These are phyloP conservation scores for Pachysandra terminalis DNA, from an alignment of 164 flowering plant genomes.

Conservation along the genomic window DNA sequence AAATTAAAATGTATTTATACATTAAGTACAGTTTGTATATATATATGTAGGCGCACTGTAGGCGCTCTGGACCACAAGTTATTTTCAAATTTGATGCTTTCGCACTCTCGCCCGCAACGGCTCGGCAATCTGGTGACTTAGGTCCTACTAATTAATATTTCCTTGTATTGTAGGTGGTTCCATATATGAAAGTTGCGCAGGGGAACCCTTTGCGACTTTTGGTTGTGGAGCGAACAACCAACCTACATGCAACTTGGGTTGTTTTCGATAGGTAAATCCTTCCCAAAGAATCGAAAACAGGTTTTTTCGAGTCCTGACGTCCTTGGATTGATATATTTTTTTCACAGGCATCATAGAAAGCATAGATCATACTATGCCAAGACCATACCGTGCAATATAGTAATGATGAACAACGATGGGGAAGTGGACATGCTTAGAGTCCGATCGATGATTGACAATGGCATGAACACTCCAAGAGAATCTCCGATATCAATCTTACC, in stretches of 20 bases:
- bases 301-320: background rate
- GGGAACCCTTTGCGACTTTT: constrained; percentile 35
- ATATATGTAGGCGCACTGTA: too few relatives aligned
- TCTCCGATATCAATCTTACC: constrained; percentile 19
- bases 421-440: constrained; percentile 37
- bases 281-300: background rate
- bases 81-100: too few relatives aligned
- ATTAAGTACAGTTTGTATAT: too few relatives aligned
- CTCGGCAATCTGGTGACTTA: too few relatives aligned
- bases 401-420: constrained; percentile 44
- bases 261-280: constrained; percentile 47
- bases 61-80: too few relatives aligned
- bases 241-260: constrained; percentile 49
- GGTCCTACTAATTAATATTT: background rate
- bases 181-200: constrained; percentile 43
- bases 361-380: constrained; percentile 34
- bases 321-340: background rate
- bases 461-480: constrained; percentile 6
- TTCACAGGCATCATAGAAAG: constrained; percentile 36
- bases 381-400: constrained; percentile 40
- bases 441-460: constrained; percentile 17
- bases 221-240: constrained; percentile 39
- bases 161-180: constrained; percentile 36
- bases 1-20: too few relatives aligned
- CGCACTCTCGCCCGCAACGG: too few relatives aligned